phyloP scores from a whole-genome alignment of 805 yeast species.

The Candida lessepsii region DNA sequence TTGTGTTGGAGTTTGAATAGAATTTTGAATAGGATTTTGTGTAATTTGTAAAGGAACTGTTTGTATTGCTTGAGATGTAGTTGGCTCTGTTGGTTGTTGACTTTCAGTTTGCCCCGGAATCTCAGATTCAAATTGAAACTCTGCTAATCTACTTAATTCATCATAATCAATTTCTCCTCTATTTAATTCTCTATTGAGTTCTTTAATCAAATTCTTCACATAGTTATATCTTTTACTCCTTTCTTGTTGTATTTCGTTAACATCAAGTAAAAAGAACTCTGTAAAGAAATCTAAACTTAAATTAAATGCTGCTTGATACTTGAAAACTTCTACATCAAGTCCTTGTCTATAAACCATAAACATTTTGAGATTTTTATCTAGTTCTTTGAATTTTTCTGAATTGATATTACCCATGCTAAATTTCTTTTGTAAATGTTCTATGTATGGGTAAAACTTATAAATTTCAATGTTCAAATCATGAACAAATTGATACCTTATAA shows the following conservation, averaged over 20 bases:
- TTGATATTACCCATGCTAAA: conserved; percentile 1
- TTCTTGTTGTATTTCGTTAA: conserved; percentile 5
- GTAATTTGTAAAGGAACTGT: too few species aligned
- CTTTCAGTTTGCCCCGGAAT: background rate
- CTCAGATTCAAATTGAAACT: background rate
- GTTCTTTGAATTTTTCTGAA: conserved; percentile 4
- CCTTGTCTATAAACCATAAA: conserved; percentile 2
- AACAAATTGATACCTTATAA: conserved; percentile 11
- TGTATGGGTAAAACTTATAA: background rate
- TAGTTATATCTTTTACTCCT: conserved; percentile 1
- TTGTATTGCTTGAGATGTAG: background rate
- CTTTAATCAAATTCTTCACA: conserved; percentile 2
- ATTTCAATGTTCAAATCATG: conserved; percentile 11
- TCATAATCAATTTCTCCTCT: conserved; percentile 6
- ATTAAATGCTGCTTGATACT: conserved; percentile 3
- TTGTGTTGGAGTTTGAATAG: too few species aligned
- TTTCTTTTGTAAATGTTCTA: background rate
- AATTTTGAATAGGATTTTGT: too few species aligned
- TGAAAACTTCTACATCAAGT: conserved; percentile 6
- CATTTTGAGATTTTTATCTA: conserved; percentile 1
- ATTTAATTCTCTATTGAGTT: conserved; percentile 5
- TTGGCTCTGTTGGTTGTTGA: background rate
- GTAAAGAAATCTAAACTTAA: conserved; percentile 4
- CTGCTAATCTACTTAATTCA: conserved; percentile 11
- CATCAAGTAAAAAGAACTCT: conserved; percentile 6